These are phyloP conservation scores for Xylaria sp. DNA, from an alignment of 2,329 filamentous ascomycete species.

Conservation along the genomic window DNA sequence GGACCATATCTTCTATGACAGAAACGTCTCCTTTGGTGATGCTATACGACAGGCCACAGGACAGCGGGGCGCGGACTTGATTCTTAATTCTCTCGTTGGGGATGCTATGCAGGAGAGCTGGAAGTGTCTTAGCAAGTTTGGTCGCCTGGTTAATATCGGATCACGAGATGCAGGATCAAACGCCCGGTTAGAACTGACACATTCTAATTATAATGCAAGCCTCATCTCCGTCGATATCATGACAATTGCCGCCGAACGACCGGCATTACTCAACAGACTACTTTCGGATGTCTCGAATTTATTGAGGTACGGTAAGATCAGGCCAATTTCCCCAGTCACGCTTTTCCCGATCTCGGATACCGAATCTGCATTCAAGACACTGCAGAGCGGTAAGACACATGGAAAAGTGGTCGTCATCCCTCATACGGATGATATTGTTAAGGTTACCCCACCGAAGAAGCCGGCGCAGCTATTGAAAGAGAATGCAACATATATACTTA, in stretches of 20 bases:
- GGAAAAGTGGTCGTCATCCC: constrained; percentile 61
- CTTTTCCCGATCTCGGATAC: constrained; percentile 52
- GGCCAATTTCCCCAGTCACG: constrained; percentile 52
- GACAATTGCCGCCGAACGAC: constrained; percentile 53
- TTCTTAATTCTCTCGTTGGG: constrained; percentile 47
- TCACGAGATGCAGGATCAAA: constrained; percentile 43
- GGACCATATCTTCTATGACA: constrained; percentile 48
- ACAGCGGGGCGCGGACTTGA: constrained; percentile 45
- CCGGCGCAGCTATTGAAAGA: constrained; percentile 52
- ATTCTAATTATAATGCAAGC: constrained; percentile 60
- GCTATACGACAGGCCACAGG: constrained; percentile 43
- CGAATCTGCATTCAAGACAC: constrained; percentile 56
- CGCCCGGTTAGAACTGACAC: constrained; percentile 60
- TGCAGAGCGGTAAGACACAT: constrained; percentile 55
- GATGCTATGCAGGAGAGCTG: constrained; percentile 49
- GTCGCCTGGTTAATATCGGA: constrained; percentile 48
- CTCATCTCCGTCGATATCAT: constrained; percentile 61
- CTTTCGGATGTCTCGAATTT: constrained; percentile 47
- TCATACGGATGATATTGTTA: constrained; percentile 56
- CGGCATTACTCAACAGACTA: constrained; percentile 45
- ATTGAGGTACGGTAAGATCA: constrained; percentile 47
- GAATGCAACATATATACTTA: constrained; percentile 62
- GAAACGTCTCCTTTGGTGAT: constrained; percentile 45
- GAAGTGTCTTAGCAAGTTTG: constrained; percentile 49
- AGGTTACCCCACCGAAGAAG: constrained; percentile 53